These are phyloP conservation scores for Oryza nivara DNA, from an alignment of 176 grass and related monocot species.

Conservation along the genomic window DNA sequence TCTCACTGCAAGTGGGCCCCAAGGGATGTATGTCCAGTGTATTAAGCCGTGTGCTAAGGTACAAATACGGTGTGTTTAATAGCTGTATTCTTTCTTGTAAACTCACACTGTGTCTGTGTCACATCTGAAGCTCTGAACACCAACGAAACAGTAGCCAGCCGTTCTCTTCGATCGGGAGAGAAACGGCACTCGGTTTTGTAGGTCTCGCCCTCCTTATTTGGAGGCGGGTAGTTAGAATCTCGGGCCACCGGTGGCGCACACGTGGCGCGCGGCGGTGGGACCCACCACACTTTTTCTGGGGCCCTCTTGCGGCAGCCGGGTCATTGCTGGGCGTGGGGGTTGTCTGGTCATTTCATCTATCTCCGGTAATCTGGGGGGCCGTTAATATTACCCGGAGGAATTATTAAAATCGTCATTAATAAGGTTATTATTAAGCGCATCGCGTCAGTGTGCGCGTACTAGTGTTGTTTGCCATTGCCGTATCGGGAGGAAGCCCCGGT, in stretches of 20 bases:
- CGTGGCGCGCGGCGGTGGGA: slow-evolving; percentile 4
- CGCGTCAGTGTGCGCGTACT: not conserved
- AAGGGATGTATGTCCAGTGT: not conserved
- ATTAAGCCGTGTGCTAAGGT: not conserved
- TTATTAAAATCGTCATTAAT: no score
- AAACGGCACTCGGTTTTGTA: slow-evolving; percentile 34
- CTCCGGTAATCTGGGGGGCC: not conserved
- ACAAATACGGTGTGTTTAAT: not conserved
- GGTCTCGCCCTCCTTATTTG: slow-evolving; percentile 32
- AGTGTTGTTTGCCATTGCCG: not conserved
- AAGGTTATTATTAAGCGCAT: not conserved
- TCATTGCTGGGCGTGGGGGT: not conserved
- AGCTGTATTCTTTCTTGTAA: not conserved
- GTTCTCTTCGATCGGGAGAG: not conserved
- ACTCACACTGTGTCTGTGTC: no score
- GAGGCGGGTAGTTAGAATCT: slow-evolving; percentile 30
- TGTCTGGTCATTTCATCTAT: not conserved
- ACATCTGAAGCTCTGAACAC: not conserved
- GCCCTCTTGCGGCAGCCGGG: not conserved
- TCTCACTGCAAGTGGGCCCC: slow-evolving; percentile 31
- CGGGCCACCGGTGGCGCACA: not conserved
- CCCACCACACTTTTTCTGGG: not conserved
- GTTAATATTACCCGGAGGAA: not conserved
- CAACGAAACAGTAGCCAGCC: not conserved
- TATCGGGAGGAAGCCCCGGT: slow-evolving; percentile 7